Conservation (phyloP, 148 eudicot species). For the Rhododendron ferrugineum region DNA sequence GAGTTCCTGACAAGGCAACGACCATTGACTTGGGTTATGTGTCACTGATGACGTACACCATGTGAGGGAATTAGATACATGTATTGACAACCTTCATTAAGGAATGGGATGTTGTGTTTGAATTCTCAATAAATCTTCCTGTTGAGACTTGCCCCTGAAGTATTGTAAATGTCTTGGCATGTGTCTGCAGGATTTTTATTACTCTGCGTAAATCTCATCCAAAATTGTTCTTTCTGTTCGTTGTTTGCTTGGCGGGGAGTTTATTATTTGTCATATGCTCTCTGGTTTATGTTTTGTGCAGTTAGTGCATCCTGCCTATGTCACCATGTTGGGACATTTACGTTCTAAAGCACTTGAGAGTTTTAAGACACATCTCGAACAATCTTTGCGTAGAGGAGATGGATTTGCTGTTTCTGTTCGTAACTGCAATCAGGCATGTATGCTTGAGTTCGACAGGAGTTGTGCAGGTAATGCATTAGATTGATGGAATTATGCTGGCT, state of each 20-base stretch:
- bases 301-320: slow-evolving; percentile 39
- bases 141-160: neutral
- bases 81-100: neutral
- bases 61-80: neutral
- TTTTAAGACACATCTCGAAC: slow-evolving; percentile 27
- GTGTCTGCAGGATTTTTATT: neutral
- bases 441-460: slow-evolving; percentile 25
- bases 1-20: neutral
- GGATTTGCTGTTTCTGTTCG: slow-evolving; percentile 40
- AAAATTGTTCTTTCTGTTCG: neutral
- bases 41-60: neutral
- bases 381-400: slow-evolving; percentile 30
- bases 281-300: slow-evolving; percentile 17
- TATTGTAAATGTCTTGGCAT: neutral
- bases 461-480: slow-evolving; percentile 26
- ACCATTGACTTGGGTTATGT: neutral
- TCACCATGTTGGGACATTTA: slow-evolving; percentile 32
- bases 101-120: neutral
- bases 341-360: slow-evolving; percentile 27
- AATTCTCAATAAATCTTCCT: neutral
- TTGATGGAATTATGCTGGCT: neutral
- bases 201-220: neutral
- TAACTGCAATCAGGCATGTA: slow-evolving; percentile 16
- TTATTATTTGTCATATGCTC: neutral
- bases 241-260: neutral